Evolutionary conservation across 208 protist genomes (phyloP).

Genomic region (Trypanosoma theileri): DNA sequence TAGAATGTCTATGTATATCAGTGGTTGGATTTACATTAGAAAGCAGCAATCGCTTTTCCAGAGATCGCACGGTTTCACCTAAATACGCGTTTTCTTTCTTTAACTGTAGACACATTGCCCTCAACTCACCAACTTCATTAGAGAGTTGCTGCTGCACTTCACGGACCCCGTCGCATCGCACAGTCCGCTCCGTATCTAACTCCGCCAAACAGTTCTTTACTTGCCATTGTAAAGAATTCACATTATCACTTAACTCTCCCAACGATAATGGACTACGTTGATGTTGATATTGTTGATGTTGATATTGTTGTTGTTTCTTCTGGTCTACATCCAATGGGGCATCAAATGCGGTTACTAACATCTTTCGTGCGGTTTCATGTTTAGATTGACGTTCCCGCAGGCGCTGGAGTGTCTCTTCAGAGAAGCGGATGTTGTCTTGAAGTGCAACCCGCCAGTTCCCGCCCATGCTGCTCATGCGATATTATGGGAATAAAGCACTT

Average conservation of each 20-base stretch:
- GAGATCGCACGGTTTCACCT: constrained; percentile 43
- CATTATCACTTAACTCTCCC: constrained; percentile 4
- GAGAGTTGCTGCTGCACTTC: constrained; percentile 43
- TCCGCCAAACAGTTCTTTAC: constrained; percentile 56
- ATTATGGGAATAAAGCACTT: background rate
- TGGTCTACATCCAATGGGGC: background rate
- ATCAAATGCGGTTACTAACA: constrained; percentile 29
- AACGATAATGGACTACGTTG: background rate
- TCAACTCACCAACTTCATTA: constrained; percentile 53
- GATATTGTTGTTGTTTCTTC: background rate
- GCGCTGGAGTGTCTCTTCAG: constrained; percentile 46
- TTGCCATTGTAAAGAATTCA: constrained; percentile 39
- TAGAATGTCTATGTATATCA: background rate
- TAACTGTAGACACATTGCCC: constrained; percentile 51
- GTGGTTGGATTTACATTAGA: background rate
- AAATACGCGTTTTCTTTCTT: constrained; percentile 62
- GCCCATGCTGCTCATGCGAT: constrained; percentile 8
- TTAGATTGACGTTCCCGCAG: constrained; percentile 41
- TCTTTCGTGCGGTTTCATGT: constrained; percentile 37
- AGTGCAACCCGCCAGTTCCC: constrained; percentile 13
- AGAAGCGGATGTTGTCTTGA: constrained; percentile 43
- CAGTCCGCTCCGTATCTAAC: constrained; percentile 69
- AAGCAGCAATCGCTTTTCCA: constrained; percentile 38
- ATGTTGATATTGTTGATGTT: background rate
- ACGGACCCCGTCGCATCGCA: constrained; percentile 56